phyloP scores from a whole-genome alignment of 805 yeast genomes.

The Yamadazyma akitaensis region DNA sequence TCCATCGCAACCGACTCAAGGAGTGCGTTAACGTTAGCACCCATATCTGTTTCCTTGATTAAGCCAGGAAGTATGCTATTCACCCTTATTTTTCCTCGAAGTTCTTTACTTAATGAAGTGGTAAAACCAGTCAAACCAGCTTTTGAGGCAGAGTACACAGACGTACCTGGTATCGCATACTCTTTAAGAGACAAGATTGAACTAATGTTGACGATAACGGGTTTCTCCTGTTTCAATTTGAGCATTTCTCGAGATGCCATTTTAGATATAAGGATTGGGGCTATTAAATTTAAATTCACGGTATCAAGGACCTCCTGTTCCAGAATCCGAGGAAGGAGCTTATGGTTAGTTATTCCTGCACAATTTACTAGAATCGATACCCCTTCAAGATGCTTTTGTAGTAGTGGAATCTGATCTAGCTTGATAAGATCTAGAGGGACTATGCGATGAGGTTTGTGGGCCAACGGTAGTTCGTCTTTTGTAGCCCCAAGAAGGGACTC shows the following conservation, averaged over 20 bases:
- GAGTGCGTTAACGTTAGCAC: conserved; percentile 26
- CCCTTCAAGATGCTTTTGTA: conserved; percentile 3
- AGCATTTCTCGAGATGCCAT: conserved; percentile 52
- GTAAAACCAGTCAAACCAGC: conserved; percentile 68
- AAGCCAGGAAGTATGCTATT: conserved; percentile 71
- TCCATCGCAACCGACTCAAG: conserved; percentile 22
- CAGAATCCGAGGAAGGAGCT: conserved; percentile 45
- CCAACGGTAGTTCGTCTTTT: conserved; percentile 5
- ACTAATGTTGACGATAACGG: conserved; percentile 58
- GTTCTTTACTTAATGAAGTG: conserved; percentile 54
- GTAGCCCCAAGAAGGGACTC: conserved; percentile 26
- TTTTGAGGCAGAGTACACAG: conserved; percentile 68
- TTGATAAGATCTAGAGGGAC: conserved; percentile 13
- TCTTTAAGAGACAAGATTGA: conserved; percentile 54
- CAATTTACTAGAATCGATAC: conserved; percentile 51
- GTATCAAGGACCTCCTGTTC: conserved; percentile 42
- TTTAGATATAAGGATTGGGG: conserved; percentile 60
- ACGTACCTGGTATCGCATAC: conserved; percentile 47
- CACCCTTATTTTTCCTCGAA: conserved; percentile 54
- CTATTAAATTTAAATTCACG: conserved; percentile 53
- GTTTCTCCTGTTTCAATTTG: conserved; percentile 20
- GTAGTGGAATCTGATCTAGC: background rate
- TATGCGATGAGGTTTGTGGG: conserved; percentile 7
- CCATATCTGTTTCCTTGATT: conserved; percentile 66
- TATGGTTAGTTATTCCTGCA: conserved; percentile 63